A percentile compares a stretch with the other conserved stretches of the same genome.
Evolutionary conservation across 371 early-diverging fungal species (phyloP).

Genomic region (Zopfochytrium polystomum): DNA sequence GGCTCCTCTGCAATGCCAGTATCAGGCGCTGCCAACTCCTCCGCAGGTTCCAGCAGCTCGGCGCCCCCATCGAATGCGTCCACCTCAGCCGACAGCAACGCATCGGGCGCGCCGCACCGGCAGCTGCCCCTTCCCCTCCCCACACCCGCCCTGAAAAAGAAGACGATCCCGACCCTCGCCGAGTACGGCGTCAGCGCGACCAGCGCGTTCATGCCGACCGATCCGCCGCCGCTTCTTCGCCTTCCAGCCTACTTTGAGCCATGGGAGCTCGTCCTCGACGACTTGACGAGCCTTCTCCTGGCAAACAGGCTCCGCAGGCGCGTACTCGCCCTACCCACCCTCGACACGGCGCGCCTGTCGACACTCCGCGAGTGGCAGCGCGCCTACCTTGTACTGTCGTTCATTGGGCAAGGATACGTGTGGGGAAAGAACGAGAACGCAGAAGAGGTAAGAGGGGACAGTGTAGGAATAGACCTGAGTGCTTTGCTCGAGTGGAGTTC

Average conservation of each 20-base stretch:
- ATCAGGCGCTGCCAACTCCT: too few species aligned
- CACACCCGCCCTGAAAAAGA: neutral
- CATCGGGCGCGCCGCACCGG: neutral
- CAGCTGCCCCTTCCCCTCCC: neutral
- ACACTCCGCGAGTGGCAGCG: slow-evolving; percentile 64
- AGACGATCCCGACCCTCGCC: slow-evolving; percentile 34
- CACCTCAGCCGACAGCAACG: slow-evolving; percentile 1
- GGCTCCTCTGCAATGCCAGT: too few species aligned
- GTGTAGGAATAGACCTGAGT: neutral
- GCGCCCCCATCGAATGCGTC: neutral
- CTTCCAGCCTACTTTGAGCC: slow-evolving; percentile 75
- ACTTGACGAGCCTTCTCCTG: slow-evolving; percentile 73
- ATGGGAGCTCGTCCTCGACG: slow-evolving; percentile 83
- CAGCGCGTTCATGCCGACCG: slow-evolving; percentile 84
- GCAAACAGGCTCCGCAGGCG: slow-evolving; percentile 70
- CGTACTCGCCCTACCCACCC: slow-evolving; percentile 62
- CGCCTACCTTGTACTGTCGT: slow-evolving; percentile 80
- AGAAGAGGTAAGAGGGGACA: slow-evolving; percentile 57
- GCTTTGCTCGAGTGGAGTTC: neutral
- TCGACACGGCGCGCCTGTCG: slow-evolving; percentile 60
- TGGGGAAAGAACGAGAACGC: slow-evolving; percentile 77
- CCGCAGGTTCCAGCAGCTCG: neutral
- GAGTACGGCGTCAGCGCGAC: slow-evolving; percentile 81
- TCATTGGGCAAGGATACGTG: slow-evolving; percentile 87
- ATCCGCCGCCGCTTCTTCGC: slow-evolving; percentile 67